Evolutionary conservation across 208 protist species (phyloP).

Genomic region (Naegleria fowleri): DNA sequence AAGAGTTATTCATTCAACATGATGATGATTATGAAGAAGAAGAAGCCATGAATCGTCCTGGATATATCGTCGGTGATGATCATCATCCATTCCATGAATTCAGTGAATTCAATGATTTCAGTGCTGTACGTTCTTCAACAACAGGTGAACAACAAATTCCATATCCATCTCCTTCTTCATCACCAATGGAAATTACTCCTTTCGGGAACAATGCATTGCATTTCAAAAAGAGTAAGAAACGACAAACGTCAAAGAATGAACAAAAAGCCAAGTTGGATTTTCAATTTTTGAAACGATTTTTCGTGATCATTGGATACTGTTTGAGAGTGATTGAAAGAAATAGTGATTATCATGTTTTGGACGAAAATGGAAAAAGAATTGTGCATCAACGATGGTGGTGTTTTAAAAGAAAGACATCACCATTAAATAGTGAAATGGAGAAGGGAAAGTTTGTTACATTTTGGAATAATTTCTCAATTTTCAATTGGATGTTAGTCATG

Average conservation of each 20-base stretch:
- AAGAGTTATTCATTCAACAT: too few relatives aligned
- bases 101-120: too few relatives aligned
- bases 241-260: background rate
- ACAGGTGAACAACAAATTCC: too few relatives aligned
- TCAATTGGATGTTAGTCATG: background rate
- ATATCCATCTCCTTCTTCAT: too few relatives aligned
- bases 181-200: too few relatives aligned
- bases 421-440: background rate
- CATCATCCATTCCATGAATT: too few relatives aligned
- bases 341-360: background rate
- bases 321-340: background rate
- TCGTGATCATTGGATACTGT: background rate
- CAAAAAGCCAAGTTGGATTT: background rate
- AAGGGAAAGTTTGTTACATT: background rate
- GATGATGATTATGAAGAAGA: too few relatives aligned
- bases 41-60: too few relatives aligned
- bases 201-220: too few relatives aligned
- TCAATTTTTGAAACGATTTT: background rate
- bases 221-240: background rate
- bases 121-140: too few relatives aligned
- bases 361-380: background rate
- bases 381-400: background rate
- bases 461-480: background rate
- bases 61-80: too few relatives aligned
- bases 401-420: background rate